A percentile compares a stretch with the other conserved stretches of the same genome.
Evolutionary conservation across 1,139 yeast species (phyloP).

Genomic region (Debaryomyces psychrophilus): DNA sequence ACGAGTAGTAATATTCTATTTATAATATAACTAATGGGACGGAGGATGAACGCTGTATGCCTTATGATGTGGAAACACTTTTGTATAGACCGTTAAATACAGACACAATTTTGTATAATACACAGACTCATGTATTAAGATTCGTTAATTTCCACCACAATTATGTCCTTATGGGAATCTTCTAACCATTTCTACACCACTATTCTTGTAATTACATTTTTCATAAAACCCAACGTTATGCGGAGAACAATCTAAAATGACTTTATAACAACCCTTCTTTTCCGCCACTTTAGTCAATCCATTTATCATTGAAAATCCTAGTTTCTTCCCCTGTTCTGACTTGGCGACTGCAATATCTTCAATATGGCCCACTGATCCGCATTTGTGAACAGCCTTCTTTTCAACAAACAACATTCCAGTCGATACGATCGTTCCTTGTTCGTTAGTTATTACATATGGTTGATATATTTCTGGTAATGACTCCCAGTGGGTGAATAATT

Average conservation of each 20-base stretch:
- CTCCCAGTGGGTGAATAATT: slow-evolving; percentile 53
- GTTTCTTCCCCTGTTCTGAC: slow-evolving; percentile 78
- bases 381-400: slow-evolving; percentile 67
- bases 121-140: too few species aligned
- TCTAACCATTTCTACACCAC: slow-evolving; percentile 74
- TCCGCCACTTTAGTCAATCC: slow-evolving; percentile 64
- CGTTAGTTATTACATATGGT: slow-evolving; percentile 62
- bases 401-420: slow-evolving; percentile 58
- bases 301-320: slow-evolving; percentile 71
- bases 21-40: neutral
- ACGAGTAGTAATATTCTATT: neutral
- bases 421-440: slow-evolving; percentile 48
- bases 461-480: slow-evolving; percentile 49
- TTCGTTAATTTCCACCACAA: too few species aligned
- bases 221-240: slow-evolving; percentile 84
- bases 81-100: neutral
- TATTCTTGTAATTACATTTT: slow-evolving; percentile 71
- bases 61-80: neutral
- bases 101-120: neutral
- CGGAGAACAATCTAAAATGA: slow-evolving; percentile 84
- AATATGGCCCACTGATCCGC: slow-evolving; percentile 90
- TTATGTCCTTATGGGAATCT: slow-evolving; percentile 22
- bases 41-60: neutral
- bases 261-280: slow-evolving; percentile 75
- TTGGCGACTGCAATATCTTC: slow-evolving; percentile 88